Conservation (phyloP, 345 rosid genomes). For the Camelina sativa region DNA sequence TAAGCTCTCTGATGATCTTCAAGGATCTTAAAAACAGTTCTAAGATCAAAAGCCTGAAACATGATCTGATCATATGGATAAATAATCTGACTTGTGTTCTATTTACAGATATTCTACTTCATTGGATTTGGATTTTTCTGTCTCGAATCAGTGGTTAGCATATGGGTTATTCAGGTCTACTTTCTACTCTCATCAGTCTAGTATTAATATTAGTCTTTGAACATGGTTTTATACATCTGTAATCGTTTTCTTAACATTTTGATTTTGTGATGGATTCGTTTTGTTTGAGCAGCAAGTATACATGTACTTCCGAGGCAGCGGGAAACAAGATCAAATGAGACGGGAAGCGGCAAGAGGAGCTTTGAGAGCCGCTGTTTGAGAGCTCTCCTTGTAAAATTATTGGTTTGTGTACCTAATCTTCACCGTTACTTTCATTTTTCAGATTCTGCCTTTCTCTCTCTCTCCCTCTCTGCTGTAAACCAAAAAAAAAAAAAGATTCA, state of each 20-base stretch:
- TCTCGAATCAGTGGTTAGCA: conserved; percentile 73
- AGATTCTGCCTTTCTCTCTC: conserved; percentile 5
- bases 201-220: background rate
- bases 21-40: background rate
- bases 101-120: conserved; percentile 77
- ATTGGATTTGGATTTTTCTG: conserved; percentile 81
- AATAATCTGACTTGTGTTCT: conserved; percentile 9
- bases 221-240: background rate
- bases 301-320: conserved; percentile 89
- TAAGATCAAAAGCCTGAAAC: background rate
- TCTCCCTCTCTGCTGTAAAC: conserved; percentile 2
- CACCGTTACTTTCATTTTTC: conserved; percentile 3
- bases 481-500: background rate
- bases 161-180: conserved; percentile 92
- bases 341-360: conserved; percentile 63
- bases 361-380: conserved; percentile 71
- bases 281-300: conserved; percentile 67
- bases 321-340: conserved; percentile 68
- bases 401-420: conserved; percentile 37
- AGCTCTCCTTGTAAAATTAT: conserved; percentile 15
- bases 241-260: background rate
- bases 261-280: conserved; percentile 1
- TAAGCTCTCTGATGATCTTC: conserved; percentile 44
- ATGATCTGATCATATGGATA: conserved; percentile 5
- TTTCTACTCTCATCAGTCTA: conserved; percentile 19